Evolutionary conservation across 257 asterid genomes (phyloP), one percentile per base, ranked within the genome.

Genomic region (Euphrasia confusa): DNA sequence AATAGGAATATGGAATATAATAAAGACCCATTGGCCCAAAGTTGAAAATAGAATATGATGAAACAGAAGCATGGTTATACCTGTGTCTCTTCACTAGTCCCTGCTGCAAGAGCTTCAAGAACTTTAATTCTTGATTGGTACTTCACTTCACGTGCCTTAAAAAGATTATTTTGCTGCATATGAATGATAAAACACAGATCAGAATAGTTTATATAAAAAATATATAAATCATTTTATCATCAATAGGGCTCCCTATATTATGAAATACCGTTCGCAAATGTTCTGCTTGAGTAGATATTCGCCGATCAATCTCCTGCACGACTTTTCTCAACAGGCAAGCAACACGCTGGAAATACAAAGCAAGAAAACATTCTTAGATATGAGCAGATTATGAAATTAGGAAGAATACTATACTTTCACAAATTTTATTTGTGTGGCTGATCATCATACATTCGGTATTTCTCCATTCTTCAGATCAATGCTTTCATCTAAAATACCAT

Each of bases 111-210:
- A 75, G 91, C 88, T 78, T 92, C 99, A 40, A 92, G 96, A 48
- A 92, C 94, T 79, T 83, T 70, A 64, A 92, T 84, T 79, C 98
- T 80, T 2, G 95, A 86, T 71, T 88, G 91, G 76, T 89, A 92
- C 84, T 92, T 92, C 75, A 89, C 96, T 76, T 92, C 97, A 2
- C 99, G 95, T 10, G 96, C 77, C 76, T 83, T 89, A 73, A 84
- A 86, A 71, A 87, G 78, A 74, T 80, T 84, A 74, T 72, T 89
- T 92, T 92, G 99, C 98, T 92, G 83, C 77, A 73, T 15, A 37
- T 27, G 60, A 53, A 50, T 7, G 58, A 12, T 48, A 5, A 50
- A 66, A 69, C 27, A 63, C 15, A 52, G 5, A 71, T 57, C 37
- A 33, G 5, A 47, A 28, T 28, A 8, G 42, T 57, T 28, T 30